A percentile compares a stretch with the other conserved stretches of the same genome.
These are phyloP conservation scores for Lophium mytilinum DNA, from an alignment of 495 filamentous ascomycete species.

Conservation along the genomic window DNA sequence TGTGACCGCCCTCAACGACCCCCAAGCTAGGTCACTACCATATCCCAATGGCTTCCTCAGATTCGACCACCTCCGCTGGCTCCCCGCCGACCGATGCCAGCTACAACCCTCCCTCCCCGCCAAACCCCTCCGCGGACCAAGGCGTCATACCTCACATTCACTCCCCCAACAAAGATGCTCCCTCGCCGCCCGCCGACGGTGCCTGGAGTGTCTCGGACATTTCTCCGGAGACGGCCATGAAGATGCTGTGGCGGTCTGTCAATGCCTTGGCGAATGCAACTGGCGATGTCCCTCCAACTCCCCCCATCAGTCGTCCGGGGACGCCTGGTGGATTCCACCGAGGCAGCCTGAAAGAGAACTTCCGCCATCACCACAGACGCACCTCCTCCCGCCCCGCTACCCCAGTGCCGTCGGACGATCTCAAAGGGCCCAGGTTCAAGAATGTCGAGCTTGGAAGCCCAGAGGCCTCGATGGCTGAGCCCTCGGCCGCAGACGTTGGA, in stretches of 20 bases:
- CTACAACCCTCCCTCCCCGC: conserved; percentile 20
- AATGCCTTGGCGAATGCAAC: conserved; percentile 63
- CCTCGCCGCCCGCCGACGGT: conserved; percentile 19
- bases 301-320: conserved; percentile 50
- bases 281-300: conserved; percentile 67
- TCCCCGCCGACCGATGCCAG: background rate
- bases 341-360: conserved; percentile 7
- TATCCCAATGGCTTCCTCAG: background rate
- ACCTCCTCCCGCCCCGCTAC: conserved; percentile 32
- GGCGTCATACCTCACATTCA: conserved; percentile 27
- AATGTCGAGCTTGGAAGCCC: conserved; percentile 40
- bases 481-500: conserved; percentile 24
- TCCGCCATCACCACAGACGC: conserved; percentile 30
- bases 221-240: conserved; percentile 65
- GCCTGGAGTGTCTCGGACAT: conserved; percentile 62
- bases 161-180: conserved; percentile 8
- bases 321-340: conserved; percentile 42
- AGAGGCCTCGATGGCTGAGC: conserved; percentile 29
- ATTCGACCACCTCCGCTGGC: background rate
- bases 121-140: conserved; percentile 28
- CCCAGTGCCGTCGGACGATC: conserved; percentile 29
- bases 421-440: conserved; percentile 39
- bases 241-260: conserved; percentile 62
- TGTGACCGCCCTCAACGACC: too few species aligned
- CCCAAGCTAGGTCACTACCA: too few species aligned